A percentile compares a stretch with the other conserved stretches of the same genome.
phyloP scores from a whole-genome alignment of 306 rosid species.

The Casuarina glauca region DNA sequence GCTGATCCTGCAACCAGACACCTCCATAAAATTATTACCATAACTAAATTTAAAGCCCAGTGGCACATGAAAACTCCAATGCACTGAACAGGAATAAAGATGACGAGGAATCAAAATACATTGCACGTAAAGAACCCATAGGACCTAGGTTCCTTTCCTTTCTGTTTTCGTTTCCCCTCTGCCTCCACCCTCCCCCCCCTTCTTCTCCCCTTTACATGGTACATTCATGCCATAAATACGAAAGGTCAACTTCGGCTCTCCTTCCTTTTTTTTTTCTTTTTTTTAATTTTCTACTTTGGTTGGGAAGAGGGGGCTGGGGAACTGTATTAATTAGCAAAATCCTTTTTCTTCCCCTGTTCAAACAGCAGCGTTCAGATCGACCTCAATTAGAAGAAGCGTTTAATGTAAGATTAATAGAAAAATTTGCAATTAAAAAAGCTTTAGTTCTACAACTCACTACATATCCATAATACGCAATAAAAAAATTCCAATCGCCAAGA shows the following conservation, averaged over 20 bases:
- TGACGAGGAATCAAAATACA: neutral
- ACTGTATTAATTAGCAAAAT: neutral
- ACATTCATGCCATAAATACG: neutral
- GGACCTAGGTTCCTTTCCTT: neutral
- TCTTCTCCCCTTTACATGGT: neutral
- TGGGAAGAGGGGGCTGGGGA: neutral
- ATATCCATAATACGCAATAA: neutral
- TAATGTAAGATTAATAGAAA: neutral
- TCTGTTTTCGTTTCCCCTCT: neutral
- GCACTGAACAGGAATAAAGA: neutral
- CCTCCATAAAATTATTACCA: constrained; percentile 10
- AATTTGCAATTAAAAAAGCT: neutral
- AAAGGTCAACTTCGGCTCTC: neutral
- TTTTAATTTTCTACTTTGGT: neutral
- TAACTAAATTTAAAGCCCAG: neutral
- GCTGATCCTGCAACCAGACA: constrained; percentile 48
- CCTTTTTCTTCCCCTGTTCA: neutral
- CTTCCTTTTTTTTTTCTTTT: neutral
- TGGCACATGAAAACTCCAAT: neutral
- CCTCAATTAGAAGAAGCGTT: neutral
- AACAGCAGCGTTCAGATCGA: neutral
- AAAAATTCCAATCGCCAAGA: constrained; percentile 4
- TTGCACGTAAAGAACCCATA: neutral
- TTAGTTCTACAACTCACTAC: neutral
- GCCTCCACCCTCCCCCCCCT: neutral